These are phyloP conservation scores for Neurospora africana DNA, from an alignment of 495 filamentous ascomycete genomes.

Conservation along the genomic window DNA sequence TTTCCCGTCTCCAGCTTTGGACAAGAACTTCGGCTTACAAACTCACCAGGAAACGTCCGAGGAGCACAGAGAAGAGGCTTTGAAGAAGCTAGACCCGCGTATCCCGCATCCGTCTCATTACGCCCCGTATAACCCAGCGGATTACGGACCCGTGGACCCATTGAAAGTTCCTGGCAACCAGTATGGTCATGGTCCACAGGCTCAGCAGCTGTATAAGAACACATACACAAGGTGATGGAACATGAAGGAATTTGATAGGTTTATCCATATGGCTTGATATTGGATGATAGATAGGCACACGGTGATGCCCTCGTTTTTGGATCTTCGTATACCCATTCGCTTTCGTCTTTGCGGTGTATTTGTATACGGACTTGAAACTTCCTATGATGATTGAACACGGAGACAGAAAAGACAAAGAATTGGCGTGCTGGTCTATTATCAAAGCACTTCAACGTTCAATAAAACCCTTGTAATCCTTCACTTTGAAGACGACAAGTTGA, in stretches of 20 bases:
- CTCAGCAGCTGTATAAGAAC: neutral
- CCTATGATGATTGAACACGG: neutral
- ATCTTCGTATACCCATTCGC: neutral
- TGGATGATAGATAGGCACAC: neutral
- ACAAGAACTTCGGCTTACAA: constrained; percentile 24
- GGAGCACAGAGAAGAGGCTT: constrained; percentile 24
- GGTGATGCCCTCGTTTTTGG: neutral
- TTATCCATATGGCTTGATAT: neutral
- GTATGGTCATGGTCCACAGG: neutral
- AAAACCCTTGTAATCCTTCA: neutral
- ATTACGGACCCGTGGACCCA: constrained; percentile 26
- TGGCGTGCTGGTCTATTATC: neutral
- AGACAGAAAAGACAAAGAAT: neutral
- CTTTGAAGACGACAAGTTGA: neutral
- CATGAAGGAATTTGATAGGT: neutral
- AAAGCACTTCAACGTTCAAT: neutral
- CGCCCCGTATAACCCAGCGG: constrained; percentile 33
- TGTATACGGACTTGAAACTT: neutral
- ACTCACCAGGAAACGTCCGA: constrained; percentile 31
- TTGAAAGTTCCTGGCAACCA: neutral
- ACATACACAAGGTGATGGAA: neutral
- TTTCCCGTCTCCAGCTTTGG: constrained; percentile 23
- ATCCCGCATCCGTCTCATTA: constrained; percentile 14
- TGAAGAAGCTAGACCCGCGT: constrained; percentile 13
- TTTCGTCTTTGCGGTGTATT: neutral